Conservation (phyloP, 1,284 basidiomycete species). For the Trichosporon sp. region DNA sequence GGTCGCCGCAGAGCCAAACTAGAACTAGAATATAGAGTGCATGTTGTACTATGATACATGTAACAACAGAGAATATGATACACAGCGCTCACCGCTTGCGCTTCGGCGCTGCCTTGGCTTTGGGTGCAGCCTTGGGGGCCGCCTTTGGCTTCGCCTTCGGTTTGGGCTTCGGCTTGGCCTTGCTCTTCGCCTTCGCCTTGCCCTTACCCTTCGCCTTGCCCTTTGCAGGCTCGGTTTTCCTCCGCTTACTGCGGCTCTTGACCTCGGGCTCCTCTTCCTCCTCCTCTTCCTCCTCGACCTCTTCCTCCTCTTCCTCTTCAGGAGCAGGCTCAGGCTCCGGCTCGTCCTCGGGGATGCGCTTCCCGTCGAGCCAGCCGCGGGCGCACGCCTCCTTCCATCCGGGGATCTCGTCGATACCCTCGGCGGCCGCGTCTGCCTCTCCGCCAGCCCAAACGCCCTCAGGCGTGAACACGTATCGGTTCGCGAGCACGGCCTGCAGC, state of each 20-base stretch:
- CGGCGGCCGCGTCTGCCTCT: slow-evolving; percentile 36
- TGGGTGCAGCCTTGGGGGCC: neutral
- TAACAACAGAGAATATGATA: slow-evolving; percentile 2
- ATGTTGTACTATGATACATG: slow-evolving; percentile 12
- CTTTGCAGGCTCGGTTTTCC: neutral
- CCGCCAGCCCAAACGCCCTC: slow-evolving; percentile 39
- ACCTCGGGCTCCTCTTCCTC: slow-evolving; percentile 9
- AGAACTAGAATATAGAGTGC: neutral
- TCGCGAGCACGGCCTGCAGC: slow-evolving; percentile 36
- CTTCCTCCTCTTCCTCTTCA: slow-evolving; percentile 13
- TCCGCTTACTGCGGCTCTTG: neutral
- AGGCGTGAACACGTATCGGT: slow-evolving; percentile 36
- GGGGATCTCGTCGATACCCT: slow-evolving; percentile 31
- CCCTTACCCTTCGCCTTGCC: neutral
- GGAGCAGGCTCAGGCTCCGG: slow-evolving; percentile 11
- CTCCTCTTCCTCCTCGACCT: slow-evolving; percentile 15
- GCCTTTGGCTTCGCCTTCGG: slow-evolving; percentile 3
- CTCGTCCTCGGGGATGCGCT: slow-evolving; percentile 17
- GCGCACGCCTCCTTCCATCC: slow-evolving; percentile 37
- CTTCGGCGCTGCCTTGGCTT: slow-evolving; percentile 1
- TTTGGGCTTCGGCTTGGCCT: slow-evolving; percentile 1
- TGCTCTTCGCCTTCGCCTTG: neutral
- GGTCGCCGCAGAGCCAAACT: slow-evolving; percentile 4
- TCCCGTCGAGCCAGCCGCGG: slow-evolving; percentile 36
- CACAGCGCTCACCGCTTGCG: neutral